A percentile compares a stretch with the other conserved stretches of the same genome.
Evolutionary conservation across 2,329 filamentous ascomycete genomes (phyloP).

Genomic region (Stromatinia cepivora): DNA sequence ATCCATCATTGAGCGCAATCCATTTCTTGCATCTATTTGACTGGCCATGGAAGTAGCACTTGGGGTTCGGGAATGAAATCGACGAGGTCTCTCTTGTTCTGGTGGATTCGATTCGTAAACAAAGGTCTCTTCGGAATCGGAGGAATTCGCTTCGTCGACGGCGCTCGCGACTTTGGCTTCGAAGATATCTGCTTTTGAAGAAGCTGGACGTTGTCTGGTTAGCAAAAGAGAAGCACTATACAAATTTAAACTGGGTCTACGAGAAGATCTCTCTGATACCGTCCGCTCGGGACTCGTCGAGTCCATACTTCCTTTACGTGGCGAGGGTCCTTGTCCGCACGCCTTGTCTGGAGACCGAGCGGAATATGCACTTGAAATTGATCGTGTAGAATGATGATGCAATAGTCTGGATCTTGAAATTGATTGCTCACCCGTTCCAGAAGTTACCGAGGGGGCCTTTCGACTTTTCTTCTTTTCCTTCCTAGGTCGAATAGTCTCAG

Average conservation of each 20-base stretch:
- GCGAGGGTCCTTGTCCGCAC: constrained; percentile 38
- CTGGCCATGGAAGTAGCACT: constrained; percentile 84
- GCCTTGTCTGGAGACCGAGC: constrained; percentile 29
- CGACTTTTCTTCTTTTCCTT: constrained; percentile 83
- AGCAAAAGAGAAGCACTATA: constrained; percentile 48
- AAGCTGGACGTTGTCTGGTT: constrained; percentile 58
- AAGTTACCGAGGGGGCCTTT: constrained; percentile 70
- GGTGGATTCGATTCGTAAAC: constrained; percentile 98
- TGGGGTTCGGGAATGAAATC: constrained; percentile 87
- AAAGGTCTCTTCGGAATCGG: constrained; percentile 97
- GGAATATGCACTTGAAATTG: constrained; percentile 28
- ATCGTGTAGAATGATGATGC: constrained; percentile 43
- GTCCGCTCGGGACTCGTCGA: constrained; percentile 34
- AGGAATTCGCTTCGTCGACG: constrained; percentile 93
- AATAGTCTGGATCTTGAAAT: constrained; percentile 43
- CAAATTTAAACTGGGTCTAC: constrained; percentile 43
- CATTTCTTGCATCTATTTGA: constrained; percentile 58
- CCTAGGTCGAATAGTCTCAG: constrained; percentile 92
- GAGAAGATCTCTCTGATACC: constrained; percentile 40
- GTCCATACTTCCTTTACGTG: constrained; percentile 31
- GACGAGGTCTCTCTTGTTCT: constrained; percentile 60
- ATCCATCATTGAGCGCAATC: constrained; percentile 63
- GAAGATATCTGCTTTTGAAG: constrained; percentile 96
- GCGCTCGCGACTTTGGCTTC: constrained; percentile 95
- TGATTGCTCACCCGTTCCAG: constrained; percentile 68